phyloP scores from a whole-genome alignment of 2,329 filamentous ascomycete species.

The Colletotrichum liaoningense region DNA sequence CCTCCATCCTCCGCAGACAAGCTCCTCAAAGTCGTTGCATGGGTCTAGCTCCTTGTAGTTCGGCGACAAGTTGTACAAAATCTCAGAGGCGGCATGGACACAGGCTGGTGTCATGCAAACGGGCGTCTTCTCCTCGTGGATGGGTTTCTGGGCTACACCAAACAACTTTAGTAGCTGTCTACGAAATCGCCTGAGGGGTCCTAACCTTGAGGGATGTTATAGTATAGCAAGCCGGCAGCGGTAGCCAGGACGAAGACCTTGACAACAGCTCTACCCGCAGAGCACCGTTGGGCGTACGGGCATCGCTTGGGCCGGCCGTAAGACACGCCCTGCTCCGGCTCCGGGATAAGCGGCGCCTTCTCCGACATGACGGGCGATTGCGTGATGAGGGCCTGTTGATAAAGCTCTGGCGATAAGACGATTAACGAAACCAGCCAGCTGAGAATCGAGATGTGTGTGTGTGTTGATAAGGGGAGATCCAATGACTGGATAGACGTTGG shows the following conservation, averaged over 20 bases:
- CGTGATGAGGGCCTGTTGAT: neutral
- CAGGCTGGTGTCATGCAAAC: conserved; percentile 44
- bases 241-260: conserved; percentile 21
- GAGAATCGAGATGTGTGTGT: conserved; percentile 20
- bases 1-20: conserved; percentile 76
- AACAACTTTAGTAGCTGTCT: neutral
- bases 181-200: rapidly evolving
- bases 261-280: neutral
- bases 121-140: conserved; percentile 21
- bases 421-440: conserved; percentile 26
- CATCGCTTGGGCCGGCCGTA: conserved; percentile 10
- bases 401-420: neutral
- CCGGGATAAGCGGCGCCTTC: conserved; percentile 24
- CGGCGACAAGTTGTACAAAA: conserved; percentile 42
- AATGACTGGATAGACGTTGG: neutral
- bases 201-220: conserved; percentile 10
- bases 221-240: conserved; percentile 22
- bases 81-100: conserved; percentile 45
- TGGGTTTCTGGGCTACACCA: neutral
- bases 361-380: conserved; percentile 15
- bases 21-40: conserved; percentile 76
- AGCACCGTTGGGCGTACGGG: conserved; percentile 25
- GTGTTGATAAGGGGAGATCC: neutral
- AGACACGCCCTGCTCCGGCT: neutral
- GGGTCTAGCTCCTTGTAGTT: conserved; percentile 73